These are phyloP conservation scores for Alectoria sarmentosa DNA, from an alignment of 495 filamentous ascomycete species.

Conservation along the genomic window DNA sequence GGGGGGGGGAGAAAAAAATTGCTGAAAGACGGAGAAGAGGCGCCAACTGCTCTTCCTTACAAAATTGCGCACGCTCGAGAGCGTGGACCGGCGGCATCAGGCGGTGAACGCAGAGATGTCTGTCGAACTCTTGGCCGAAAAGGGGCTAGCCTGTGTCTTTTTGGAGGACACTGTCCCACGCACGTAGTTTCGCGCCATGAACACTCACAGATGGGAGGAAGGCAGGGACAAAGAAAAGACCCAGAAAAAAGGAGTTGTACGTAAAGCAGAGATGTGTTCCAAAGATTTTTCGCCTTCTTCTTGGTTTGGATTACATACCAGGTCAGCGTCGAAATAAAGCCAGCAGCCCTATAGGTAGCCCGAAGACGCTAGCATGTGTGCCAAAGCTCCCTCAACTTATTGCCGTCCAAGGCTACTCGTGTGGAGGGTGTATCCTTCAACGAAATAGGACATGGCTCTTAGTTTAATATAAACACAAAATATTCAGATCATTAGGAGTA, in stretches of 20 bases:
- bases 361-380: constrained; percentile 4
- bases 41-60: not conserved
- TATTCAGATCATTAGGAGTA: not conserved
- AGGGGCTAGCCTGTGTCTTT: too few relatives aligned
- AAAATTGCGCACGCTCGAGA: too few relatives aligned
- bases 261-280: not conserved
- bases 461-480: not conserved
- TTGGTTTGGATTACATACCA: not conserved
- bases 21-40: not conserved
- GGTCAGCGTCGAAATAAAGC: not conserved
- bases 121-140: too few relatives aligned
- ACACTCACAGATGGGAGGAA: not conserved
- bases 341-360: not conserved
- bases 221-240: not conserved
- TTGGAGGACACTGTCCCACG: too few relatives aligned
- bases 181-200: too few relatives aligned
- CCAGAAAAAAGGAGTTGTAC: not conserved
- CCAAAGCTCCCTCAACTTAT: not conserved
- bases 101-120: too few relatives aligned
- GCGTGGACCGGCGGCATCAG: too few relatives aligned
- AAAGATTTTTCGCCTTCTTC: not conserved
- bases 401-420: not conserved
- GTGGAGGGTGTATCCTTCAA: too few relatives aligned
- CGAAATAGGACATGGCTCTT: not conserved
- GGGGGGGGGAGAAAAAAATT: not conserved